phyloP scores from a whole-genome alignment of 2,329 filamentous ascomycete genomes.

The Rasamsonia emersonii region DNA sequence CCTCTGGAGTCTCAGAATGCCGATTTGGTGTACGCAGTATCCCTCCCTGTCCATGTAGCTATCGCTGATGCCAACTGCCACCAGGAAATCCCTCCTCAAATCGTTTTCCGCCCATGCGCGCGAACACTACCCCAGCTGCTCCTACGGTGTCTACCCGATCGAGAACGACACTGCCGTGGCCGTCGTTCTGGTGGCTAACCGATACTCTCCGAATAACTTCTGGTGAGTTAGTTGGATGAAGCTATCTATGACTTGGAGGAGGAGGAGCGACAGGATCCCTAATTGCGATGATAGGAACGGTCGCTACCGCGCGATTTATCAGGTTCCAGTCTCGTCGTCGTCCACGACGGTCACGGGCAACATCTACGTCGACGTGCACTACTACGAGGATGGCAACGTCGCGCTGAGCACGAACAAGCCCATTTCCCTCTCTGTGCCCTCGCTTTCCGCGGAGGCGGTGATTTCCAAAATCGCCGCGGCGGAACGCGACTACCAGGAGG shows the following conservation, averaged over 20 bases:
- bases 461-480: slow-evolving; percentile 66
- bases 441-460: slow-evolving; percentile 59
- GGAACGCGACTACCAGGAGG: slow-evolving; percentile 94
- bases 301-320: slow-evolving; percentile 86
- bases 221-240: slow-evolving; percentile 64
- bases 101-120: slow-evolving; percentile 64
- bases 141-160: slow-evolving; percentile 74
- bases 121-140: slow-evolving; percentile 80
- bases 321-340: slow-evolving; percentile 58
- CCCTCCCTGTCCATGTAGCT: background rate
- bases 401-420: slow-evolving; percentile 83
- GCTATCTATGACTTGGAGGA: too few relatives aligned
- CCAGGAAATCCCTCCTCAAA: slow-evolving; percentile 75
- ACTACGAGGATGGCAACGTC: slow-evolving; percentile 99
- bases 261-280: background rate
- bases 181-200: slow-evolving; percentile 82
- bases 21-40: slow-evolving; percentile 71
- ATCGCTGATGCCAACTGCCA: background rate
- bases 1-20: slow-evolving; percentile 65
- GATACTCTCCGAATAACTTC: slow-evolving; percentile 97
- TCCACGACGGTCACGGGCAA: slow-evolving; percentile 59
- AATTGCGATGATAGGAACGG: slow-evolving; percentile 60
- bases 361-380: slow-evolving; percentile 93
- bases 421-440: slow-evolving; percentile 53
- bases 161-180: slow-evolving; percentile 68